These are phyloP conservation scores for Lophium mytilinum DNA, from an alignment of 495 filamentous ascomycete genomes.

Conservation along the genomic window DNA sequence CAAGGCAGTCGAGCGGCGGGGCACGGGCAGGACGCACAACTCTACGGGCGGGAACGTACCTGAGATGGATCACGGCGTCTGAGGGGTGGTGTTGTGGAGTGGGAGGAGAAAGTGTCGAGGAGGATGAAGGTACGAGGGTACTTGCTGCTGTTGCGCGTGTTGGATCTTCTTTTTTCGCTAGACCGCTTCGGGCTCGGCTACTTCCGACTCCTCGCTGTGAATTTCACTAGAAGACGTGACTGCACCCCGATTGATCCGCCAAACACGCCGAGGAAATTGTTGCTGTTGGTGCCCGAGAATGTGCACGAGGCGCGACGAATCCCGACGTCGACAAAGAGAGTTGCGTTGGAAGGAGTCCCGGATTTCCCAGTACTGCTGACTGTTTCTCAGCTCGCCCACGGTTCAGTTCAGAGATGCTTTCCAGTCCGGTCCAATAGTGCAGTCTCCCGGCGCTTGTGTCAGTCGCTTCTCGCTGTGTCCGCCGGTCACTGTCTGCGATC, in stretches of 20 bases:
- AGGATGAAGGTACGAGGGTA: constrained; percentile 20
- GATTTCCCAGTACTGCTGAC: not conserved
- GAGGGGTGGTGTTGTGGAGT: not conserved
- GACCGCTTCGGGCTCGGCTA: constrained; percentile 10
- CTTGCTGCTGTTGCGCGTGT: constrained; percentile 22
- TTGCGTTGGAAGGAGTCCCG: not conserved
- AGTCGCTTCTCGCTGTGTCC: not conserved
- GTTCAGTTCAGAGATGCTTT: not conserved
- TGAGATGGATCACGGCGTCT: constrained; percentile 13
- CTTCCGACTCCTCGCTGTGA: constrained; percentile 11
- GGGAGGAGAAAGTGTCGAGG: constrained; percentile 1
- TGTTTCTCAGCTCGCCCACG: not conserved
- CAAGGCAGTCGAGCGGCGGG: not conserved
- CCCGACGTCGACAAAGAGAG: not conserved
- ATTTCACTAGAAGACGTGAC: too few relatives aligned
- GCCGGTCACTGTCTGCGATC: not conserved
- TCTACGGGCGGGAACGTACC: constrained; percentile 12
- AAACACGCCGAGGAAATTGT: too few relatives aligned
- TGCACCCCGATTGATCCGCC: too few relatives aligned
- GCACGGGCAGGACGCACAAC: not conserved
- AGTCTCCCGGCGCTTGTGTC: not conserved
- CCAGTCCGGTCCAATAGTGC: not conserved
- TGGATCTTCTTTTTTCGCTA: constrained; percentile 15
- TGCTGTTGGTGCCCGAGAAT: too few relatives aligned
- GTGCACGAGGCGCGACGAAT: too few relatives aligned